These are phyloP conservation scores for Populus davidiana DNA, from an alignment of 345 rosid genomes.

Conservation along the genomic window DNA sequence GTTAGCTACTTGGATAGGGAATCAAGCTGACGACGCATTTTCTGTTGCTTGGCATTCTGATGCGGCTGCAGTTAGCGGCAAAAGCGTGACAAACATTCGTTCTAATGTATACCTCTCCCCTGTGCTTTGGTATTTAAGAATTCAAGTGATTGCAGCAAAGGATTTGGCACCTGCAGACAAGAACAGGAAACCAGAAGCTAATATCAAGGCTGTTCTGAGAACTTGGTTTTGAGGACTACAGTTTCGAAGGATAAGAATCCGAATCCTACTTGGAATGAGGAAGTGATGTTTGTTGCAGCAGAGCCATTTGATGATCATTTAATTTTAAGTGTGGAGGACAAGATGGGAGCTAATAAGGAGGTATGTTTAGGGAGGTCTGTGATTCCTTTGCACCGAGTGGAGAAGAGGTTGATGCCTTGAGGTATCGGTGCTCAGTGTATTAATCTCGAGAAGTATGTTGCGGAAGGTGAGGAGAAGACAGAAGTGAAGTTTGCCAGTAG, in stretches of 20 bases:
- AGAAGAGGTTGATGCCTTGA: conserved; percentile 32
- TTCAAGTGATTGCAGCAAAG: neutral
- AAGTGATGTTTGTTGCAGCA: conserved; percentile 16
- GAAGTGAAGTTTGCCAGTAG: conserved; percentile 36
- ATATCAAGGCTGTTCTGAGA: neutral
- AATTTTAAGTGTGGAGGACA: conserved; percentile 4
- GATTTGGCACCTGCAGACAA: neutral
- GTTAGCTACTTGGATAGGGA: neutral
- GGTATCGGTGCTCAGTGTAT: conserved; percentile 33
- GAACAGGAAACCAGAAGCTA: neutral
- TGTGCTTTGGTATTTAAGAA: neutral
- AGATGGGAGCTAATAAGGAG: conserved; percentile 2
- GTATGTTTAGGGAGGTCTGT: conserved; percentile 44
- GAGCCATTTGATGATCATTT: conserved; percentile 21
- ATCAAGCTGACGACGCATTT: neutral
- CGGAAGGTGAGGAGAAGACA: neutral
- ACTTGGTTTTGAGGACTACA: neutral
- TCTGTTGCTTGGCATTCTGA: neutral
- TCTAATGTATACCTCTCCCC: neutral
- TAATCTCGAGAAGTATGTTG: conserved; percentile 28
- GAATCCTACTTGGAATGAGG: conserved; percentile 20
- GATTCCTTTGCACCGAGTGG: conserved; percentile 39
- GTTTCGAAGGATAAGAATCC: neutral
- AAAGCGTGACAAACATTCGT: neutral
- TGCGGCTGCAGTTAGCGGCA: neutral